Evolutionary conservation across 345 rosid species (phyloP), one percentile per base, ranked within the genome.

Genomic region (Boechera stricta): DNA sequence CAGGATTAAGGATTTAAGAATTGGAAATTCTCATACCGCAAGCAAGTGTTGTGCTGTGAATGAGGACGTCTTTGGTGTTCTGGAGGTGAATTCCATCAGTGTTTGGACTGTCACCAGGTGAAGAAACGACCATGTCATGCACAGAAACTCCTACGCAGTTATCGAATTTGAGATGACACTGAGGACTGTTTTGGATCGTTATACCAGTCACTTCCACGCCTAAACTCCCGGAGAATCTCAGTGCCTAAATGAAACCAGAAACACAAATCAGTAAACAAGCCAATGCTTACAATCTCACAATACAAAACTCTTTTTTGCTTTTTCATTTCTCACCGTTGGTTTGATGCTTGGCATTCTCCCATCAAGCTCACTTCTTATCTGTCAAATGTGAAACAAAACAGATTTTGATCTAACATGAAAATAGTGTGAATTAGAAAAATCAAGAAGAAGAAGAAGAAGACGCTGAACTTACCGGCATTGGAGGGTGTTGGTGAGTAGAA

Each of bases 81-180:
- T 93, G 98, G 11, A 96, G 82, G 82, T 91, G 99, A 78, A 96
- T 89, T 67, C 99, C 99, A 69, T 96, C 98, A 1, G 99, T 96
- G 77, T 96, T 96, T 44, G 99, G 99, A 86, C 98, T 96, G 71
- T 96, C 87, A 5, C 97, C 92, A 5, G 98, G 98, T 16, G 99
- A 96, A 41, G 91, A 85, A 71, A 88, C 26, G 57, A 42, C 67
- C 36, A 91, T 71, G 78, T 88, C 90, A 73, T 96, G 98, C 29
- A 96, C 98, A 62, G 75, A 59, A 7, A 96, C 97, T 15, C 91
- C 97, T 3, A 85, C 60, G 83, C 97, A 93, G 80, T 90, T 82
- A 73, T 96, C 98, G 41, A 96, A 96, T 82, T 96, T 93, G 81
- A 96, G 98, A 77, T 96, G 99, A 85, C 94, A 93, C 48, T 89